Evolutionary conservation across 1,139 yeast genomes (phyloP).

Genomic region (Geotrichum reessii): DNA sequence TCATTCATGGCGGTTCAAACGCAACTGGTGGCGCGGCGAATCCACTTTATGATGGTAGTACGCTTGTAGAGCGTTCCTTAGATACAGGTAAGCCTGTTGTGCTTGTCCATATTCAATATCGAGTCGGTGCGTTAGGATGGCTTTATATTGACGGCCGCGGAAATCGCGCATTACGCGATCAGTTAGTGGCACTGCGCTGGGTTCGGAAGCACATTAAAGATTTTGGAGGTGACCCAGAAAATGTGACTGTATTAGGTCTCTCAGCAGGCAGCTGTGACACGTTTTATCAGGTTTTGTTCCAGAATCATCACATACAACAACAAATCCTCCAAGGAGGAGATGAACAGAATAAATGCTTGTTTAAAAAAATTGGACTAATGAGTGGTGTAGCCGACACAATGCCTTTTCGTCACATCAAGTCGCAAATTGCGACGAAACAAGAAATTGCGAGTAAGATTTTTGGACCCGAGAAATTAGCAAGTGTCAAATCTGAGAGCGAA

Average conservation of each 20-base stretch:
- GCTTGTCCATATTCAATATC: conserved; percentile 30
- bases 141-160: conserved; percentile 21
- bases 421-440: conserved; percentile 5
- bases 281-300: conserved; percentile 21
- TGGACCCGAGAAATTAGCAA: background rate
- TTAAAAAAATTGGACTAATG: conserved; percentile 21
- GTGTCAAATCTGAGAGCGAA: conserved; percentile 5
- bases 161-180: conserved; percentile 21
- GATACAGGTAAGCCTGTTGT: conserved; percentile 30
- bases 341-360: conserved; percentile 10
- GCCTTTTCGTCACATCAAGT: conserved; percentile 7
- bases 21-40: conserved; percentile 21
- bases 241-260: conserved; percentile 32
- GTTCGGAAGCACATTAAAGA: conserved; percentile 27
- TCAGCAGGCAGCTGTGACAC: conserved; percentile 32
- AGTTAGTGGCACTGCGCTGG: conserved; percentile 30
- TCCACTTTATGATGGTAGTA: conserved; percentile 16
- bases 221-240: conserved; percentile 33
- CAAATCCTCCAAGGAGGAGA: conserved; percentile 6
- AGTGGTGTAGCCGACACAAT: conserved; percentile 19
- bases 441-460: conserved; percentile 1
- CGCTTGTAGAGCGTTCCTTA: conserved; percentile 26
- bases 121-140: conserved; percentile 30
- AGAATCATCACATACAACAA: background rate
- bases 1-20: conserved; percentile 33